Conservation (phyloP, 208 protist species). For the Crithidia thermophila region DNA sequence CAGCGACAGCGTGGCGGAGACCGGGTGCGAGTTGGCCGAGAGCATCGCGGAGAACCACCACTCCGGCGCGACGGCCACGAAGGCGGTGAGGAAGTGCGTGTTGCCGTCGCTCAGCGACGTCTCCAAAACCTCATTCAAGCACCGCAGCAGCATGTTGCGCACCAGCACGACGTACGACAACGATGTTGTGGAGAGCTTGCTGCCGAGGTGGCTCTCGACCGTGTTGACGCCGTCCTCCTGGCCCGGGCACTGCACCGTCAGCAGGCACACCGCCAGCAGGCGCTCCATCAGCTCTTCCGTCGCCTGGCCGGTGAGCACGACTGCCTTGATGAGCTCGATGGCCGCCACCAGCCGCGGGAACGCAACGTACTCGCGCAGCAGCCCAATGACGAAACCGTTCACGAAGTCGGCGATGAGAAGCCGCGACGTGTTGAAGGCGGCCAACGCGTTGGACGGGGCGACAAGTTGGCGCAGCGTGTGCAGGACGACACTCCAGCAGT, state of each 20-base stretch:
- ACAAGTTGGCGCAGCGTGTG: conserved; percentile 39
- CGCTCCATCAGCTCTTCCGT: conserved; percentile 43
- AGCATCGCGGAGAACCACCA: conserved; percentile 66
- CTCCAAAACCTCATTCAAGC: conserved; percentile 48
- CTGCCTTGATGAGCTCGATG: conserved; percentile 31
- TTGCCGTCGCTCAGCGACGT: conserved; percentile 17
- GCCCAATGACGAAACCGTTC: conserved; percentile 65
- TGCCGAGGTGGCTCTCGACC: conserved; percentile 41
- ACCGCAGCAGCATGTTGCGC: conserved; percentile 55
- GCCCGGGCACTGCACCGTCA: conserved; percentile 37
- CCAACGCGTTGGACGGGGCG: conserved; percentile 34
- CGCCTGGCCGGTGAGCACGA: conserved; percentile 28
- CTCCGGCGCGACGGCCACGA: conserved; percentile 40
- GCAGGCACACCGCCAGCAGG: conserved; percentile 40
- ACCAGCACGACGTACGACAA: conserved; percentile 48
- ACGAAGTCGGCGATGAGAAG: conserved; percentile 54
- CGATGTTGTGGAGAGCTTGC: conserved; percentile 38
- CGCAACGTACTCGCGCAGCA: conserved; percentile 55
- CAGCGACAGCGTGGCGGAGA: conserved; percentile 49
- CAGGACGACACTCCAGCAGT: conserved; percentile 28
- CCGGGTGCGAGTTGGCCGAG: conserved; percentile 42
- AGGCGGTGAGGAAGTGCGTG: conserved; percentile 18
- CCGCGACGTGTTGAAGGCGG: conserved; percentile 52
- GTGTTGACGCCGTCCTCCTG: conserved; percentile 10
- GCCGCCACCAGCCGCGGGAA: conserved; percentile 38